Percentiles rank a stretch among this genome's conserved stretches.
These are phyloP conservation scores for Stramenopiles sp. DNA, from an alignment of 352 stramenopile species.

Conservation along the genomic window DNA sequence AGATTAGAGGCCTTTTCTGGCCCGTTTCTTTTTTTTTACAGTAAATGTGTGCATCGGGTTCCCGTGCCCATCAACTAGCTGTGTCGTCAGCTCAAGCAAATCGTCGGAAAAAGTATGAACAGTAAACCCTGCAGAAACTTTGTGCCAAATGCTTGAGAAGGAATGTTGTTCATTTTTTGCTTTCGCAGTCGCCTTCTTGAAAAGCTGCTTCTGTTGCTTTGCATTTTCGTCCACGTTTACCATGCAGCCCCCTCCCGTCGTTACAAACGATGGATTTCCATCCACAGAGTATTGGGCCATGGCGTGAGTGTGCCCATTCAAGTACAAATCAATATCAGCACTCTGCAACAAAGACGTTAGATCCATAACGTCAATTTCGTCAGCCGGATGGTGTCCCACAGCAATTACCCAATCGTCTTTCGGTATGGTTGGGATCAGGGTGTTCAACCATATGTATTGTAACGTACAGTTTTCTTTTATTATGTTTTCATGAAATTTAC, in stretches of 20 bases:
- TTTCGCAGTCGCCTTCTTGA: background rate
- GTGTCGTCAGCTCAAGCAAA: background rate
- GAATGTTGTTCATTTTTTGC: background rate
- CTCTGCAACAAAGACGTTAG: background rate
- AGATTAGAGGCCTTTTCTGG: too few relatives aligned
- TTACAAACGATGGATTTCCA: background rate
- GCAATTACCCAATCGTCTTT: constrained; percentile 8
- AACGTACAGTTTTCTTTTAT: background rate
- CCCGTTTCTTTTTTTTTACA: constrained; percentile 3
- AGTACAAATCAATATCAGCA: background rate
- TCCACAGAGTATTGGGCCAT: background rate
- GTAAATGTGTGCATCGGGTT: background rate
- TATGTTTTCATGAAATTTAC: constrained; percentile 1
- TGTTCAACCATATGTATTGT: constrained; percentile 2
- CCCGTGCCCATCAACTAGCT: background rate
- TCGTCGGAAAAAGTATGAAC: background rate
- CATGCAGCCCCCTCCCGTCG: background rate
- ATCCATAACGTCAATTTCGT: background rate
- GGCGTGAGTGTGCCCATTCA: background rate
- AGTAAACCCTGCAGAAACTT: background rate
- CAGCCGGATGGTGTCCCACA: background rate
- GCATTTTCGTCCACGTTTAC: background rate
- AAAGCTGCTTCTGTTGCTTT: background rate
- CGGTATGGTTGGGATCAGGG: background rate
- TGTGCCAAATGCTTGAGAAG: background rate